Evolutionary conservation across 345 rosid genomes (phyloP).

Genomic region (Turritis glabra): DNA sequence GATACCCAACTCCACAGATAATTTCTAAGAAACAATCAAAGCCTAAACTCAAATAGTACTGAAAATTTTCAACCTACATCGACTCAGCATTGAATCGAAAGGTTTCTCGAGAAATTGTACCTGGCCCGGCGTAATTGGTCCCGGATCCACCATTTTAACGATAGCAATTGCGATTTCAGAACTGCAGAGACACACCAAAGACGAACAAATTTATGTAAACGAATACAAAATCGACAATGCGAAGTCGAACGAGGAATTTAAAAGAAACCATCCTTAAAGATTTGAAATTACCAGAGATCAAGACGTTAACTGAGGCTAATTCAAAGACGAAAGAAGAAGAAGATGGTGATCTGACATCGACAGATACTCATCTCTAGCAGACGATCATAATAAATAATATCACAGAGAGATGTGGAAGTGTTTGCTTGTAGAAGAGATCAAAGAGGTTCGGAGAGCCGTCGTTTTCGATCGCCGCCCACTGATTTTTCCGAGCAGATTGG

Average conservation of each 20-base stretch:
- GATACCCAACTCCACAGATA: not conserved
- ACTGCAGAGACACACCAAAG: slow-evolving; percentile 25
- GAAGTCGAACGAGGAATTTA: not conserved
- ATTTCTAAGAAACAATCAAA: not conserved
- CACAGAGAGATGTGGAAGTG: slow-evolving; percentile 15
- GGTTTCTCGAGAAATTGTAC: slow-evolving; percentile 35
- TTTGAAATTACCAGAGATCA: slow-evolving; percentile 38
- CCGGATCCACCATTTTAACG: slow-evolving; percentile 62
- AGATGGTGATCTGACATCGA: slow-evolving; percentile 6
- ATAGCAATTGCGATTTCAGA: slow-evolving; percentile 9
- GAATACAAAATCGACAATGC: slow-evolving; percentile 11
- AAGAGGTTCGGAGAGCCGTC: slow-evolving; percentile 56
- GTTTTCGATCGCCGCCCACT: slow-evolving; percentile 45
- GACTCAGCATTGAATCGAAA: slow-evolving; percentile 22
- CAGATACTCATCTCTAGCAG: slow-evolving; percentile 38
- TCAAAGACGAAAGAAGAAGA: not conserved
- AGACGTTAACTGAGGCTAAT: not conserved
- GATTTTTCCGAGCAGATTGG: slow-evolving; percentile 20
- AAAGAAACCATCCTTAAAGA: not conserved
- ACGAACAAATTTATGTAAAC: not conserved
- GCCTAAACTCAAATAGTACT: not conserved
- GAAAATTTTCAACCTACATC: not conserved
- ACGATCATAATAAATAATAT: slow-evolving; percentile 42
- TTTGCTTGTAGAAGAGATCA: slow-evolving; percentile 72
- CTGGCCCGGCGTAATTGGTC: slow-evolving; percentile 84